Evolutionary conservation across 805 yeast genomes (phyloP), one percentile per base, ranked within the genome.

Genomic region (Scheffersomyces spartinae): DNA sequence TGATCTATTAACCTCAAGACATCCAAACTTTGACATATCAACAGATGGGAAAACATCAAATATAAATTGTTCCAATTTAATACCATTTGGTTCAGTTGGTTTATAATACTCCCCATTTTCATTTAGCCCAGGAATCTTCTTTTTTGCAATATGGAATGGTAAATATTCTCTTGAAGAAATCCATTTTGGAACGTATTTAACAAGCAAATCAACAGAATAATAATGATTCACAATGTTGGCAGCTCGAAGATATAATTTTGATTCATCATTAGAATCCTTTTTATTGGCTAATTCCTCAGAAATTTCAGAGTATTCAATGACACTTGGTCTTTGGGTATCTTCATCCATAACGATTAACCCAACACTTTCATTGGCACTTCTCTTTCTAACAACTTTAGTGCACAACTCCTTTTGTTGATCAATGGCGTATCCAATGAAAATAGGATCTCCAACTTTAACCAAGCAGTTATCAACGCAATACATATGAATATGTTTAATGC

Each of bases 191-290:
- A 85, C 61, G 53, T 61, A 61, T 17, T 55, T 36, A 15, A 55
- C 50, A 41, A 91, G 59, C 42, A 85, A 69, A n/a, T 68, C 77
- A 23, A 82, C 82, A 4, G 86, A 76, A 53, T 88, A 91, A 54
- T 86, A 91, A 54, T 91, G 98, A 49, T 91, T 91, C 28, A 91
- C 99, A 36, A 91, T 91, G 53, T 91, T 91, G 14, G 95, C 99
- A 4, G 97, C 95, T 39, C 97, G 70, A 39, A 84, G 68, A 36
- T 68, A 68, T 31, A 91, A 64, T 33, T 76, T 60, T 24, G 40
- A 26, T 5, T 38, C 17, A 10, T 75, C 79, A 14, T 64, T 49
- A 1, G 67, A 64, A 35, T 79, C 91, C 15, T 53, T 54, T 32
- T 71, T 74, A 41, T 71, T 71, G 13, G 88, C 77, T 42, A 86